Evolutionary conservation across 2,329 filamentous ascomycete genomes (phyloP).

Genomic region (Ceratocystis variospora): DNA sequence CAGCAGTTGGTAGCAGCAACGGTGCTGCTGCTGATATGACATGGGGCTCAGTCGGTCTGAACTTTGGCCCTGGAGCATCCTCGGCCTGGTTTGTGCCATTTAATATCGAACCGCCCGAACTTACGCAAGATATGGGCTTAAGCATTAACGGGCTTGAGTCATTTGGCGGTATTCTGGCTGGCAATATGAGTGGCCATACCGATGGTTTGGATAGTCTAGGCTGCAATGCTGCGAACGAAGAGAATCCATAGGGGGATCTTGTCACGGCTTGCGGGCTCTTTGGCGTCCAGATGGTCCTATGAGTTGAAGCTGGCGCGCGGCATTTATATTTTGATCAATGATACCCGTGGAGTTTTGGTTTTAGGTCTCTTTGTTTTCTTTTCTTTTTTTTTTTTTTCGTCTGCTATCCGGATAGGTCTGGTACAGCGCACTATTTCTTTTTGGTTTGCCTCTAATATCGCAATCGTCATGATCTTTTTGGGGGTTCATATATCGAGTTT

Average conservation of each 20-base stretch:
- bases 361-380: neutral
- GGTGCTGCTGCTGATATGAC: neutral
- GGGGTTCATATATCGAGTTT: too few relatives aligned
- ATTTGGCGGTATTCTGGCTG: conserved; percentile 37
- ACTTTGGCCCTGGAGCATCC: conserved; percentile 33
- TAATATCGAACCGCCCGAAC: conserved; percentile 66
- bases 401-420: too few relatives aligned
- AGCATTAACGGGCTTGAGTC: conserved; percentile 31
- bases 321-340: conserved; percentile 4
- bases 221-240: neutral
- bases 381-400: neutral
- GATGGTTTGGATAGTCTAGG: conserved; percentile 25
- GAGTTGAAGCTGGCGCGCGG: neutral
- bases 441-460: too few relatives aligned
- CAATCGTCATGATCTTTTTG: too few relatives aligned
- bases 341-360: conserved; percentile 1
- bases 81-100: conserved; percentile 89
- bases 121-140: conserved; percentile 36
- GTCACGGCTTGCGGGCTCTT: neutral
- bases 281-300: neutral
- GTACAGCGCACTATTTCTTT: neutral
- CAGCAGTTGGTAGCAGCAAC: neutral
- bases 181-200: conserved; percentile 26
- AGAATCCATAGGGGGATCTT: neutral
- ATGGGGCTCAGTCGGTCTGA: neutral